Conservation (phyloP, 2,329 filamentous ascomycete species). For the Penicillium brevicompactum region DNA sequence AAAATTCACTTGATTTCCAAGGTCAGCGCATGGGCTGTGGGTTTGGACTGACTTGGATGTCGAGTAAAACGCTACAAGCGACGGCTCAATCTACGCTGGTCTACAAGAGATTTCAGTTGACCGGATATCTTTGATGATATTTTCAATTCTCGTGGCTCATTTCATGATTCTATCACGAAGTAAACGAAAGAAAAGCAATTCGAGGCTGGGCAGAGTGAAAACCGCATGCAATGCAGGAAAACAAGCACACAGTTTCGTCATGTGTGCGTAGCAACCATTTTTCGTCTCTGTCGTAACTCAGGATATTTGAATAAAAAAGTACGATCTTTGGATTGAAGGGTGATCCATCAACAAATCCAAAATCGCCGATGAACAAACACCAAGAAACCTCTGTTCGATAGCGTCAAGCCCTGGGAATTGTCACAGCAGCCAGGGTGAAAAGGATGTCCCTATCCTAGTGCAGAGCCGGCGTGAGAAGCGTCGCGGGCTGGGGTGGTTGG, state of each 20-base stretch:
- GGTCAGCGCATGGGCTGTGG: no score
- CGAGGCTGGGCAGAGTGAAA: slow-evolving; percentile 32
- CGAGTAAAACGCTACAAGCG: no score
- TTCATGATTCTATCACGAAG: slow-evolving; percentile 38
- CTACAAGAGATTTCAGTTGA: neutral
- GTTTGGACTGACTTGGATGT: no score
- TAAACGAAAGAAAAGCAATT: slow-evolving; percentile 29
- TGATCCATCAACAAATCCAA: slow-evolving; percentile 16
- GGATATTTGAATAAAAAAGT: slow-evolving; percentile 17
- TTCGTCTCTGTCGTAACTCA: slow-evolving; percentile 31
- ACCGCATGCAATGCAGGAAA: slow-evolving; percentile 28
- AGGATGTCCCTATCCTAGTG: slow-evolving; percentile 15
- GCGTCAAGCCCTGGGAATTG: slow-evolving; percentile 33
- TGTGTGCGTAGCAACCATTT: slow-evolving; percentile 30
- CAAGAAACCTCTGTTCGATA: slow-evolving; percentile 24
- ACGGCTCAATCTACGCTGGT: neutral
- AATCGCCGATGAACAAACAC: slow-evolving; percentile 19
- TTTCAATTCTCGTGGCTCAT: slow-evolving; percentile 37
- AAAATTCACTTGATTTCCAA: no score
- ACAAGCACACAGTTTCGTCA: slow-evolving; percentile 29
- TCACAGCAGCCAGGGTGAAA: slow-evolving; percentile 20
- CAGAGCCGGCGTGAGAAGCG: slow-evolving; percentile 16
- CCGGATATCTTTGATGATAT: slow-evolving; percentile 5
- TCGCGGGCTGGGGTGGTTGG: slow-evolving; percentile 8
- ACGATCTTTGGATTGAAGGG: slow-evolving; percentile 18